Evolutionary conservation across 2,329 filamentous ascomycete genomes (phyloP).

Genomic region (Metarhizium sp.): DNA sequence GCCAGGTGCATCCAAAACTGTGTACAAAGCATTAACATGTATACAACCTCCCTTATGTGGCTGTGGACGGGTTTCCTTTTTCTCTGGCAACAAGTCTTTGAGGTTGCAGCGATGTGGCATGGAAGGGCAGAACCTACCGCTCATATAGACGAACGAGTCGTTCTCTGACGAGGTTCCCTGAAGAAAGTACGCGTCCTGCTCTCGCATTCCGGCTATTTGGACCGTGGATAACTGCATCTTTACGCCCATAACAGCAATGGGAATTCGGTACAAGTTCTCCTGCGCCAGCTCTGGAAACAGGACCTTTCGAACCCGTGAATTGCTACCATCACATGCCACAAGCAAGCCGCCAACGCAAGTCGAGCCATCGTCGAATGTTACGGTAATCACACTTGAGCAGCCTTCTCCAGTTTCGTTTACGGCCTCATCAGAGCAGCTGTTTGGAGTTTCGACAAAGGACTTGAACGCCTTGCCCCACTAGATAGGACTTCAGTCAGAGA

Average conservation of each 20-base stretch:
- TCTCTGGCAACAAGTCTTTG: neutral
- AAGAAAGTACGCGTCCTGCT: conserved; percentile 44
- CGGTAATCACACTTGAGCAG: conserved; percentile 21
- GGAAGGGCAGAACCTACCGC: conserved; percentile 24
- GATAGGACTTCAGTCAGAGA: neutral
- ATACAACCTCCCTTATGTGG: neutral
- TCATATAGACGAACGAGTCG: conserved; percentile 43
- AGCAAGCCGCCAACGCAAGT: conserved; percentile 31
- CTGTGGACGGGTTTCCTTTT: neutral
- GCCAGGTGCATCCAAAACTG: conserved; percentile 39
- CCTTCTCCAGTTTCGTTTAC: conserved; percentile 15
- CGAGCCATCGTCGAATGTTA: conserved; percentile 37
- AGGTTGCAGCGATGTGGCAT: neutral
- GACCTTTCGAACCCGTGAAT: conserved; percentile 30
- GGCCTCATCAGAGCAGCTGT: conserved; percentile 15
- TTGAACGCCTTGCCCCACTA: conserved; percentile 32
- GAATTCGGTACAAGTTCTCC: conserved; percentile 27
- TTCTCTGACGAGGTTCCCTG: conserved; percentile 43
- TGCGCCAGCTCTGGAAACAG: conserved; percentile 21
- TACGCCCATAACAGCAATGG: conserved; percentile 38
- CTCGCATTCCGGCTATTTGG: conserved; percentile 30
- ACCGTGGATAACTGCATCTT: conserved; percentile 30
- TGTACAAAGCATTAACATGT: neutral
- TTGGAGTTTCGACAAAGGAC: neutral
- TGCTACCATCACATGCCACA: conserved; percentile 41